Evolutionary conservation across 768 basidiomycete genomes (phyloP).

Genomic region (Amanita polypyramis): DNA sequence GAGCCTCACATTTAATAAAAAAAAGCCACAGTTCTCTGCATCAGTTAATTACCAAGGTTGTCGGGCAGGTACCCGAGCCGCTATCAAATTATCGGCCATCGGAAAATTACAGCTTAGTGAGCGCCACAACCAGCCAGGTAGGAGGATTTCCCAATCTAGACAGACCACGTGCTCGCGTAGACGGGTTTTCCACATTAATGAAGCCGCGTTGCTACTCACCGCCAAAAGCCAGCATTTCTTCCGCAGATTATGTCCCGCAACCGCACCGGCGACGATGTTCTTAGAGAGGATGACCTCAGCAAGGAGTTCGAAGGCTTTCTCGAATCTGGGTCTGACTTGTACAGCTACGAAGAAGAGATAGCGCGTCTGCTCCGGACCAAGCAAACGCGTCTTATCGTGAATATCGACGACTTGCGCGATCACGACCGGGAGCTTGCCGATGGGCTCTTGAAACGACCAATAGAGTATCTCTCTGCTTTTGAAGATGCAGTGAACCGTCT

Average conservation of each 20-base stretch:
- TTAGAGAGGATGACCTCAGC: constrained; percentile 38
- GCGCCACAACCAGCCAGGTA: background rate
- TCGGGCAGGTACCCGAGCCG: constrained; percentile 3
- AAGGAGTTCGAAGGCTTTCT: constrained; percentile 81
- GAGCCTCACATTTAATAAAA: background rate
- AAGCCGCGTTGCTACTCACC: too few relatives aligned
- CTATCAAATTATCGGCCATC: too few relatives aligned
- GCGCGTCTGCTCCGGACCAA: constrained; percentile 72
- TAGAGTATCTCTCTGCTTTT: constrained; percentile 80
- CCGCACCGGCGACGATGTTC: constrained; percentile 6
- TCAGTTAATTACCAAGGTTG: background rate
- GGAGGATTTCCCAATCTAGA: background rate
- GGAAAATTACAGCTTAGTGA: too few relatives aligned
- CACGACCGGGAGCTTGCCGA: constrained; percentile 82
- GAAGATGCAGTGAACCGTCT: constrained; percentile 47
- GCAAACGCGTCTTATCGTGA: constrained; percentile 85
- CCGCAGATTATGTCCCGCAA: constrained; percentile 3
- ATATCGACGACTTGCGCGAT: constrained; percentile 92
- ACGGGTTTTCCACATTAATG: constrained; percentile 17
- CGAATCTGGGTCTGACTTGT: constrained; percentile 49
- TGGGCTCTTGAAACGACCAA: constrained; percentile 82
- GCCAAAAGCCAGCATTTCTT: constrained; percentile 4
- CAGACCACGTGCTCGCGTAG: constrained; percentile 1
- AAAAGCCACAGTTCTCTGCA: background rate
- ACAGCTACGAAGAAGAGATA: constrained; percentile 83